These are phyloP conservation scores for Uronychia setigera DNA, from an alignment of 73 alveolate genomes.

Conservation along the genomic window DNA sequence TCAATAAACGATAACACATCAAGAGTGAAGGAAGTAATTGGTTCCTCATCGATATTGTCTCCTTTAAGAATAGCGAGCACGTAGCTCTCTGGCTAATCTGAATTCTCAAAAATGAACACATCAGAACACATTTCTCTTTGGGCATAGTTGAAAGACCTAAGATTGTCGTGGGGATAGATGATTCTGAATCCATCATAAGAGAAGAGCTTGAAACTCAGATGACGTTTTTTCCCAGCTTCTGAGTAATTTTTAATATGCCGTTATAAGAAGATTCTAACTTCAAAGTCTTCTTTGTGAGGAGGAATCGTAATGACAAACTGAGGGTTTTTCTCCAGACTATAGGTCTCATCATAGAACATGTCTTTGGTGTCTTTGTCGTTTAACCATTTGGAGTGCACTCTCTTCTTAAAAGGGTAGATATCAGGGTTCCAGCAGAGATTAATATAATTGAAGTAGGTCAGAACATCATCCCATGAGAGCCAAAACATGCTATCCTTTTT, in stretches of 20 bases:
- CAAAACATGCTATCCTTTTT: slow-evolving; percentile 43
- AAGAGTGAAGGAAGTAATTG: slow-evolving; percentile 33
- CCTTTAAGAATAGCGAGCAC: slow-evolving; percentile 51
- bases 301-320: slow-evolving; percentile 59
- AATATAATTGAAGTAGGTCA: slow-evolving; percentile 39
- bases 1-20: slow-evolving; percentile 61
- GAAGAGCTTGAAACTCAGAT: slow-evolving; percentile 47
- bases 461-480: slow-evolving; percentile 53
- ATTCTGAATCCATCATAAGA: slow-evolving; percentile 62
- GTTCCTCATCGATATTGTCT: slow-evolving; percentile 26
- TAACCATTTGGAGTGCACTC: slow-evolving; percentile 50
- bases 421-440: slow-evolving; percentile 68
- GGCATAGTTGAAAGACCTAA: slow-evolving; percentile 36
- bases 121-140: slow-evolving; percentile 63
- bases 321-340: slow-evolving; percentile 49
- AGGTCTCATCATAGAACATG: slow-evolving; percentile 16
- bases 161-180: slow-evolving; percentile 55
- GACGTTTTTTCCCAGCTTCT: slow-evolving; percentile 6
- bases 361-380: slow-evolving; percentile 4
- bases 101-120: slow-evolving; percentile 65
- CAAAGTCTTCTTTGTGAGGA: slow-evolving; percentile 70
- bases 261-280: slow-evolving; percentile 58
- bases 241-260: slow-evolving; percentile 36
- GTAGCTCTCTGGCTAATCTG: slow-evolving; percentile 46
- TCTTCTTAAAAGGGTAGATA: slow-evolving; percentile 56